phyloP scores from a whole-genome alignment of 106 monocot species.

The Triglochin maritima region DNA sequence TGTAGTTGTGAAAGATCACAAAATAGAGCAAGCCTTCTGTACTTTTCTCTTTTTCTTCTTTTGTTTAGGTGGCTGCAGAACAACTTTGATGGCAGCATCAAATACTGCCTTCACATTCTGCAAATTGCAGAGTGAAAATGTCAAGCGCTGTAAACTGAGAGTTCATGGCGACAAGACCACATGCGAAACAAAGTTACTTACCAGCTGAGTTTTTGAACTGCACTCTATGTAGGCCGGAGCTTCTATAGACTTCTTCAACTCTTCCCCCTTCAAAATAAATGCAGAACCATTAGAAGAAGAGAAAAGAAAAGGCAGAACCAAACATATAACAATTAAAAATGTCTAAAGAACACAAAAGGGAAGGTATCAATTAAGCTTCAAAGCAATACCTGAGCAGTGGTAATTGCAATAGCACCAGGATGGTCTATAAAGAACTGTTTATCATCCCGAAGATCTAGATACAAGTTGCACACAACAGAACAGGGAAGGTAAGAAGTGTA shows the following conservation, averaged over 20 bases:
- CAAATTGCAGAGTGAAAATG: background rate
- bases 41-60: too few relatives aligned
- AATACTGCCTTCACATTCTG: conserved; percentile 60
- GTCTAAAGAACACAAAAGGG: background rate
- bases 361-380: background rate
- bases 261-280: conserved; percentile 46
- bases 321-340: background rate
- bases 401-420: conserved; percentile 51
- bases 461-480: background rate
- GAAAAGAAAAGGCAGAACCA: background rate
- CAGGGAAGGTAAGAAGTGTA: background rate
- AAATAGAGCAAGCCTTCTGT: too few relatives aligned
- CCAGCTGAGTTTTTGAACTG: conserved; percentile 69
- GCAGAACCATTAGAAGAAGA: background rate
- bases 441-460: conserved; percentile 65
- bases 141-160: background rate
- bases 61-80: conserved; percentile 61
- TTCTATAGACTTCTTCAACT: conserved; percentile 59
- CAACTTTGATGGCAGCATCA: conserved; percentile 56
- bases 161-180: background rate
- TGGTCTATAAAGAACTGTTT: conserved; percentile 64
- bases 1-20: too few relatives aligned
- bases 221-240: conserved; percentile 64
- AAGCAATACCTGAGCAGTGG: background rate
- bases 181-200: conserved; percentile 21